These are phyloP conservation scores for Bretschneidera sinensis DNA, from an alignment of 345 rosid species.

Conservation along the genomic window DNA sequence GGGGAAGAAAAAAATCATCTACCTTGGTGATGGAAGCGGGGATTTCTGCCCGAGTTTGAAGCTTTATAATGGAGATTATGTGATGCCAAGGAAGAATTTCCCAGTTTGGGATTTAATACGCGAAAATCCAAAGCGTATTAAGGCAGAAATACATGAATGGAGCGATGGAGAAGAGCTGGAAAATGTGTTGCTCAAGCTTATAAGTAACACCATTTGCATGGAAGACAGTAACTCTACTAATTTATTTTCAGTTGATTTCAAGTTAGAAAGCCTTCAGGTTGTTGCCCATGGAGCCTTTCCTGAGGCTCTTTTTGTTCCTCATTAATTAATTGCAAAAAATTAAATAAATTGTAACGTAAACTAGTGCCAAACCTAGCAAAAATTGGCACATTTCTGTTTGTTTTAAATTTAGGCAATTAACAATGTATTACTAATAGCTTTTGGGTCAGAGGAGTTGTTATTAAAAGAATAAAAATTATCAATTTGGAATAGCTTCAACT, in stretches of 20 bases:
- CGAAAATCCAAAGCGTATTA: conserved; percentile 43
- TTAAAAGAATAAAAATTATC: too few relatives aligned
- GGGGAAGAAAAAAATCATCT: conserved; percentile 49
- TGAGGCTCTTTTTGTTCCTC: too few relatives aligned
- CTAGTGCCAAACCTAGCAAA: too few relatives aligned
- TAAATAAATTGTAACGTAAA: too few relatives aligned
- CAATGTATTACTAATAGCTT: too few relatives aligned
- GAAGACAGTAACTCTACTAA: conserved; percentile 10
- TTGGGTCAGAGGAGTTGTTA: too few relatives aligned
- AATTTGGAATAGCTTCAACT: too few relatives aligned
- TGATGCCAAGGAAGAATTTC: conserved; percentile 86
- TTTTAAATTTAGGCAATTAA: too few relatives aligned
- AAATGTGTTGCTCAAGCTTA: conserved; percentile 29
- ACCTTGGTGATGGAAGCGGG: conserved; percentile 79
- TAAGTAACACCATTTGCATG: conserved; percentile 19
- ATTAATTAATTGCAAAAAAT: too few relatives aligned
- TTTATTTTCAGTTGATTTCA: background rate
- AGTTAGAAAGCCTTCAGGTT: background rate
- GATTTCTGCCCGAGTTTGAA: conserved; percentile 84
- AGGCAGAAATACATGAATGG: conserved; percentile 74
- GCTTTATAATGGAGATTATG: conserved; percentile 43
- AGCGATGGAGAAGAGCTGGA: conserved; percentile 63
- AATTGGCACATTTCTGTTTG: too few relatives aligned
- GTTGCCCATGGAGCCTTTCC: too few relatives aligned
- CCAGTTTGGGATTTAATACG: conserved; percentile 76